These are phyloP conservation scores for Pseudovirgaria hyperparasitica DNA, from an alignment of 2,329 filamentous ascomycete genomes.

Conservation along the genomic window DNA sequence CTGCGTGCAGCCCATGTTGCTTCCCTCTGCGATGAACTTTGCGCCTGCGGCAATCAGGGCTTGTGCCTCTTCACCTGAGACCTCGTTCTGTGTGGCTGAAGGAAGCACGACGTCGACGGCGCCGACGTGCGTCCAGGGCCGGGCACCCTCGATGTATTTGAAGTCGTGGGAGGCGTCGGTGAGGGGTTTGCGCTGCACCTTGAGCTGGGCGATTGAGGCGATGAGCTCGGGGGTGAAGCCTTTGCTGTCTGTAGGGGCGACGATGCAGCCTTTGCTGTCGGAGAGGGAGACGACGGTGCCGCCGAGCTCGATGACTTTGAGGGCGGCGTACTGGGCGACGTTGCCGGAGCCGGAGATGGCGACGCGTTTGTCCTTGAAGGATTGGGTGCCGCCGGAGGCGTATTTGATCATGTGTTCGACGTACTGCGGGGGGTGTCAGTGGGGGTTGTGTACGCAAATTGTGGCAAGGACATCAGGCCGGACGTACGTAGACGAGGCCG, in stretches of 20 bases:
- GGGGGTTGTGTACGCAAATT: not conserved
- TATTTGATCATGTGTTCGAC: conserved; percentile 92
- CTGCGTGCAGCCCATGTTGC: conserved; percentile 98
- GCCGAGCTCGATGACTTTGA: conserved; percentile 93
- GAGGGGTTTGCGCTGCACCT: conserved; percentile 75
- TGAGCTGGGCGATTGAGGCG: conserved; percentile 66
- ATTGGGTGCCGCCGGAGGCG: conserved; percentile 63
- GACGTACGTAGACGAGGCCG: conserved; percentile 73
- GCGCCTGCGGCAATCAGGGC: conserved; percentile 63
- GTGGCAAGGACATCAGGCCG: too few species aligned
- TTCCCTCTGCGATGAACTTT: conserved; percentile 86
- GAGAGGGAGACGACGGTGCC: conserved; percentile 86
- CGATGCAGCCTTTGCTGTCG: conserved; percentile 75
- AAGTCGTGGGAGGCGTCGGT: conserved; percentile 57
- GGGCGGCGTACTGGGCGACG: conserved; percentile 92
- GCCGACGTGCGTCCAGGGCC: conserved; percentile 85
- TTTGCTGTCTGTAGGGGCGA: conserved; percentile 57
- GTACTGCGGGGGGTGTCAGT: conserved; percentile 38
- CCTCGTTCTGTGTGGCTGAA: conserved; percentile 94
- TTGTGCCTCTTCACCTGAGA: conserved; percentile 80
- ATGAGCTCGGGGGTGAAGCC: conserved; percentile 72
- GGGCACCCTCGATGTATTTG: conserved; percentile 75
- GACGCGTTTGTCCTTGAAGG: conserved; percentile 82
- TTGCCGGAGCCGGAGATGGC: conserved; percentile 96
- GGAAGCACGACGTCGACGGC: conserved; percentile 86